Evolutionary conservation across 31 red algal species (phyloP).

Genomic region (Odonthalia washingtoniensis): DNA sequence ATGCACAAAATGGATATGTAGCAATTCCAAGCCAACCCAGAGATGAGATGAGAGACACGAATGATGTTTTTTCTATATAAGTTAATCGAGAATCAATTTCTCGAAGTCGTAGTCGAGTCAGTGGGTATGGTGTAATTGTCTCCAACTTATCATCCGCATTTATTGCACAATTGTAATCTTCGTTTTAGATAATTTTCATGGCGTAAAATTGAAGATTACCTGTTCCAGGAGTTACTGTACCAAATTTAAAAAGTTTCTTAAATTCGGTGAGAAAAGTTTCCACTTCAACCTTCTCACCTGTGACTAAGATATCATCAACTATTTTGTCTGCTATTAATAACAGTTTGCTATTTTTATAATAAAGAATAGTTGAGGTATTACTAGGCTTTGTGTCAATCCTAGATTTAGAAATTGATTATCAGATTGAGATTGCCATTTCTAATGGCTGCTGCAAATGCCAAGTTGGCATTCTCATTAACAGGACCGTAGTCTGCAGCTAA

Average conservation of each 20-base stretch:
- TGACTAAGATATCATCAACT: no score
- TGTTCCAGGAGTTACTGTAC: neutral
- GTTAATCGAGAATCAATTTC: neutral
- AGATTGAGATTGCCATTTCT: neutral
- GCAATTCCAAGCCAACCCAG: constrained; percentile 27
- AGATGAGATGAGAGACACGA: constrained; percentile 13
- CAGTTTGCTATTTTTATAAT: neutral
- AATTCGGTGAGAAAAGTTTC: neutral
- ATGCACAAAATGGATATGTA: constrained; percentile 25
- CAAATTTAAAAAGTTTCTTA: neutral
- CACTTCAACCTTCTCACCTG: neutral
- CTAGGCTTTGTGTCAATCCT: neutral
- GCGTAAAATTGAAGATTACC: neutral
- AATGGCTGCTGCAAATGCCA: neutral
- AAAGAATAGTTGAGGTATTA: constrained; percentile 26
- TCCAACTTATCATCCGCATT: constrained; percentile 29
- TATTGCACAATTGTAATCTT: neutral
- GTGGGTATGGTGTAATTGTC: neutral
- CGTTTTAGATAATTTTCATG: neutral
- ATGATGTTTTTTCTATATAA: neutral
- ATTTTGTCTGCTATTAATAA: neutral
- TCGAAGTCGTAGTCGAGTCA: neutral
- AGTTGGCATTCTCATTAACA: no score
- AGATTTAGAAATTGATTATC: neutral
- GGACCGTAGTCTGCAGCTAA: no score